phyloP scores from a whole-genome alignment of 768 basidiomycete genomes.

The Rhizopogon vulgaris region DNA sequence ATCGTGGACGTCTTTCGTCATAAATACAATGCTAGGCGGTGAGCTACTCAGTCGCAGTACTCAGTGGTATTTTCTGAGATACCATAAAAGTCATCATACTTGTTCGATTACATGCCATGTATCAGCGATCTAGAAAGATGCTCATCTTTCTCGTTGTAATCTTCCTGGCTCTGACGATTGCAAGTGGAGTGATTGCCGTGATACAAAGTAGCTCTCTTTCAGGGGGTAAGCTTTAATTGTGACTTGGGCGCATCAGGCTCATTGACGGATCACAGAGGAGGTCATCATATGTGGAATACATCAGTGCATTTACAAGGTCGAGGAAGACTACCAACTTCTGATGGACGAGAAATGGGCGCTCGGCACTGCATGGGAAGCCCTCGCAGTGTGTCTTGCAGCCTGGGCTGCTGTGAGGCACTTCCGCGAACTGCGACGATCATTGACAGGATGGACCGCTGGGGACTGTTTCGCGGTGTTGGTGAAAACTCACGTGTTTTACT shows the following conservation, averaged over 20 bases:
- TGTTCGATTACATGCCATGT: too few species aligned
- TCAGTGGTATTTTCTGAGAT: not conserved
- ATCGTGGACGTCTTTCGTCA: not conserved
- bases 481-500: not conserved
- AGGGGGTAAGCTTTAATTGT: not conserved
- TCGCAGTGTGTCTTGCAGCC: not conserved
- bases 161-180: not conserved
- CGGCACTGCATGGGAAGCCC: not conserved
- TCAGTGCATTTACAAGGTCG: not conserved
- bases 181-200: not conserved
- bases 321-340: not conserved
- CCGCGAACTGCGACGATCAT: not conserved
- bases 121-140: too few species aligned
- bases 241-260: not conserved
- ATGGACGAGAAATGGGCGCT: not conserved
- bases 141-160: too few species aligned
- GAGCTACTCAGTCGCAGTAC: too few species aligned
- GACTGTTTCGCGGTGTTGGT: not conserved
- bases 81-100: not conserved
- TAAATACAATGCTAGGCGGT: not conserved
- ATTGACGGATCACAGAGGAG: not conserved
- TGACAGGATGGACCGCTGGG: not conserved
- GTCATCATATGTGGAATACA: not conserved
- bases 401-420: not conserved
- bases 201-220: not conserved